Base-by-base conservation (phyloP, 2,329 filamentous ascomycete genomes). In the Xylariaceae sp. region DNA sequence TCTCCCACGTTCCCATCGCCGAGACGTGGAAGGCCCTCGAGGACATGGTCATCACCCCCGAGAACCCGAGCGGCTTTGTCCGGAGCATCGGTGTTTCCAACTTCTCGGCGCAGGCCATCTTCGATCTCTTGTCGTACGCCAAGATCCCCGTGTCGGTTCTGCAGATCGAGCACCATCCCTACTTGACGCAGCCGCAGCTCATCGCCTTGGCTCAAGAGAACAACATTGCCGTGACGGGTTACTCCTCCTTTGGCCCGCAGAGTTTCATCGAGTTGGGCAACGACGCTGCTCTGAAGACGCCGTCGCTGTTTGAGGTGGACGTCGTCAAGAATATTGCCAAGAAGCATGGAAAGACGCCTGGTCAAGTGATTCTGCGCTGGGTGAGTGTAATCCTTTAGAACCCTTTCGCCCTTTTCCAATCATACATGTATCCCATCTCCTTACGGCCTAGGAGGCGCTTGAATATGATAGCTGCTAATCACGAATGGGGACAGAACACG, bases 111-210 rank as follows among this genome's bases (percentile, higher is more conserved):
- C 81, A 88, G 71, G 76, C 89, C 58, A 73, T 95, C 66, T 86
- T 91, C 71, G 89, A 95, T 71, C 75, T 91, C 56, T 79, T 92
- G 68, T 83, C 86, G 65, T 89, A 91, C 73, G 88, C 88, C 62
- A 83, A 81, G 66, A 81, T 91, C 72, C 78, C 78, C 37, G 87
- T 88, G 4, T 86, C 88, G 47, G 86, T 86, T 39, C 83, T 94
- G 60, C 90, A 95, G 77, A 85, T 95, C 70, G 89, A 95, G 78
- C 88, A 92, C 75, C 89, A 95, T 79, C 89, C 89, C 30, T 95
- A 85, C 73, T 75, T 85, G 37, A 79, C 78, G 4, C 83, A 85
- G 70, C 70, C 73, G 37, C 72, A 74, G 6, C 72, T 85, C 47
- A 68, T 85, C 60, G 67, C 77, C 51, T 75, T 81, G 62, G 82